These are phyloP conservation scores for Astrothelium subdiscretum DNA, from an alignment of 495 filamentous ascomycete genomes.

Conservation along the genomic window DNA sequence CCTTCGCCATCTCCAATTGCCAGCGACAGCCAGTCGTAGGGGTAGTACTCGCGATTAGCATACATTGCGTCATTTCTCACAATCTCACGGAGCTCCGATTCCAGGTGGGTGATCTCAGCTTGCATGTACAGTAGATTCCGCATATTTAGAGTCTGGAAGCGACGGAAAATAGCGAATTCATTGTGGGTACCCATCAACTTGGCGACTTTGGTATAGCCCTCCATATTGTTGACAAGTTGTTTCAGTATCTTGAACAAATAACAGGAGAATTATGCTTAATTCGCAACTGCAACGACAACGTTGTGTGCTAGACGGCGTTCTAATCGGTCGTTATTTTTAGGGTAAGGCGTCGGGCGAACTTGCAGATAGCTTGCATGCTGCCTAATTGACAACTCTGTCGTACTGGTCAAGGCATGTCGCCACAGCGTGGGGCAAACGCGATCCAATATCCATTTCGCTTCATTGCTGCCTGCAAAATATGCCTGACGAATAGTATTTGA, in stretches of 20 bases:
- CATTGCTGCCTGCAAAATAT: neutral
- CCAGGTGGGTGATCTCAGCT: conserved; percentile 7
- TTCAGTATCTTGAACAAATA: neutral
- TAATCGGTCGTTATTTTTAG: neutral
- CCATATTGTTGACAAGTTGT: neutral
- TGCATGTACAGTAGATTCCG: conserved; percentile 8
- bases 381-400: neutral
- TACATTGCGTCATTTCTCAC: neutral
- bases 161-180: conserved; percentile 10
- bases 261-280: neutral
- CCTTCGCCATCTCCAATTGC: neutral
- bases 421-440: neutral
- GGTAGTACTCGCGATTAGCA: neutral
- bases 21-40: neutral
- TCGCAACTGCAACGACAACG: neutral
- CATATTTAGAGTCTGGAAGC: conserved; percentile 8
- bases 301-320: neutral
- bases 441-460: neutral
- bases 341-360: neutral
- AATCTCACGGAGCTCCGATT: conserved; percentile 1
- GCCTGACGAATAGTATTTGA: neutral
- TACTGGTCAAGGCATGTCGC: neutral
- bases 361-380: neutral
- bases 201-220: conserved; percentile 8
- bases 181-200: conserved; percentile 7